Conservation (phyloP, 73 alveolate species). For the Paramecium pentaurelia region DNA sequence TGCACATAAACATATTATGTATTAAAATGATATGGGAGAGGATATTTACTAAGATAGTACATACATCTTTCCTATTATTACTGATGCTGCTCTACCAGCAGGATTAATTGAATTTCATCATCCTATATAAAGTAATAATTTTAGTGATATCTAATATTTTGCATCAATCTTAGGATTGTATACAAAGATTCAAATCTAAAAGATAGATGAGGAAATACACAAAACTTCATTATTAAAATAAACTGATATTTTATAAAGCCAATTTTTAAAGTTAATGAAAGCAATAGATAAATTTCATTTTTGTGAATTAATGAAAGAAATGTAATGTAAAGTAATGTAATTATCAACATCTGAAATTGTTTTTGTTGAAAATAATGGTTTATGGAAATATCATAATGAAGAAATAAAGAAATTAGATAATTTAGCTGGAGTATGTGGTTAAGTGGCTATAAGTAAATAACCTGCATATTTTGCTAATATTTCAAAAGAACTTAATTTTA, state of each 20-base stretch:
- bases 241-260: background rate
- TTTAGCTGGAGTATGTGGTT: background rate
- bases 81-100: constrained; percentile 7
- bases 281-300: background rate
- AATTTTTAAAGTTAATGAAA: background rate
- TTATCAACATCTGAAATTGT: background rate
- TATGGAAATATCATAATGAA: background rate
- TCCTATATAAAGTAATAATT: constrained; percentile 5
- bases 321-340: background rate
- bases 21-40: constrained; percentile 11
- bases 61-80: background rate
- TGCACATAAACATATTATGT: constrained; percentile 36
- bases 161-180: constrained; percentile 29
- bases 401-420: constrained; percentile 6
- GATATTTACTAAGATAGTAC: constrained; percentile 17
- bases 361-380: background rate
- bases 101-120: constrained; percentile 24
- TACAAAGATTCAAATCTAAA: background rate
- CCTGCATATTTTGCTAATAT: constrained; percentile 25
- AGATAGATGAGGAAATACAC: background rate
- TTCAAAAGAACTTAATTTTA: background rate
- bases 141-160: constrained; percentile 20
- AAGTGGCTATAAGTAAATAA: background rate
- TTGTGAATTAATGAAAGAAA: background rate
- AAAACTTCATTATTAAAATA: background rate